Percentiles rank a stretch among this genome's conserved stretches.
phyloP scores from a whole-genome alignment of 2,329 filamentous ascomycete genomes.

The Verruconis gallopava region DNA sequence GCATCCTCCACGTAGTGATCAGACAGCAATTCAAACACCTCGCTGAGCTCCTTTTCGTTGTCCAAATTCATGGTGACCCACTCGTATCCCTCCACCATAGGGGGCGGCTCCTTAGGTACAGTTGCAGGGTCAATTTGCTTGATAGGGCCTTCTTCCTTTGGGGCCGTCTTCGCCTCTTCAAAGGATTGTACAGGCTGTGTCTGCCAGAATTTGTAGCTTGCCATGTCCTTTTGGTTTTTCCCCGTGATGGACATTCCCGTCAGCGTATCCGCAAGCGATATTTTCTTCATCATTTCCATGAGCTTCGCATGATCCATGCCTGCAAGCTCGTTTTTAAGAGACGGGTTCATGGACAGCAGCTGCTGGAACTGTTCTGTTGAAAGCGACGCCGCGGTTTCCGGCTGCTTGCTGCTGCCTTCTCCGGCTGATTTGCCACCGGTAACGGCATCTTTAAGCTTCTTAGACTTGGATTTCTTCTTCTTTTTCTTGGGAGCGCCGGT shows the following conservation, averaged over 20 bases:
- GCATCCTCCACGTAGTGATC: conserved; percentile 96
- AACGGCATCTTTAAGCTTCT: conserved; percentile 40
- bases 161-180: conserved; percentile 35
- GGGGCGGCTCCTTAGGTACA: conserved; percentile 63
- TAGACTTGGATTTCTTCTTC: conserved; percentile 54
- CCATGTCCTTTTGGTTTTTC: conserved; percentile 94
- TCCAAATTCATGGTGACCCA: conserved; percentile 86
- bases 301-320: conserved; percentile 17
- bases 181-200: conserved; percentile 92
- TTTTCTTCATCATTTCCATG: conserved; percentile 42
- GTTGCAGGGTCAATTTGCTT: conserved; percentile 65
- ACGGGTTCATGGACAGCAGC: conserved; percentile 26
- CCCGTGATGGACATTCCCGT: conserved; percentile 59
- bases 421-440: conserved; percentile 19
- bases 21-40: conserved; percentile 82
- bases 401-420: conserved; percentile 16
- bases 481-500: conserved; percentile 32
- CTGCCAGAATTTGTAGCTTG: conserved; percentile 95
- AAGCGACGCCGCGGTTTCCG: conserved; percentile 19
- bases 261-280: conserved; percentile 59
- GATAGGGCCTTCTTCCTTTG: conserved; percentile 66
- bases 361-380: conserved; percentile 25
- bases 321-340: conserved; percentile 24
- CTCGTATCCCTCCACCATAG: conserved; percentile 66
- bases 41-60: conserved; percentile 57